phyloP scores from a whole-genome alignment of 2,329 filamentous ascomycete genomes.

The Paracoccidioides lutzii region DNA sequence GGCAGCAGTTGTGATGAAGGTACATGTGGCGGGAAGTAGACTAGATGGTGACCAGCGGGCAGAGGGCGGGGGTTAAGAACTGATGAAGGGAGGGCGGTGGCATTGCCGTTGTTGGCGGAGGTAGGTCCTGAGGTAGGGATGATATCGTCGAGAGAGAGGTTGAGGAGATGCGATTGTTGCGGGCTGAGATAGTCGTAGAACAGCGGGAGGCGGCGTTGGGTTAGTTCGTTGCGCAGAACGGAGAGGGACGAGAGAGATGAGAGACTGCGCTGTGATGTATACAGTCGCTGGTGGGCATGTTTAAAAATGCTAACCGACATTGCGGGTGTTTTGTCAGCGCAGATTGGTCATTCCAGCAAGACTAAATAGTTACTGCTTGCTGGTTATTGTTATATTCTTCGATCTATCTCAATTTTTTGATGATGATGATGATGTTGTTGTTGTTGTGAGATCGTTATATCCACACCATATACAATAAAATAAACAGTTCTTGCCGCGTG shows the following conservation, averaged over 20 bases:
- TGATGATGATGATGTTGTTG: neutral
- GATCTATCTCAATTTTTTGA: neutral
- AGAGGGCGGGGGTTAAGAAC: constrained; percentile 18
- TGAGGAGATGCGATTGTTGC: constrained; percentile 52
- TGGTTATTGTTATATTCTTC: neutral
- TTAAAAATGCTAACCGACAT: neutral
- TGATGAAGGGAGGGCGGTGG: constrained; percentile 21
- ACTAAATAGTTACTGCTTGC: neutral
- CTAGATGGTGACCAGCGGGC: constrained; percentile 57
- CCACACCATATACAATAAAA: too few relatives aligned
- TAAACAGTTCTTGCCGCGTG: too few relatives aligned
- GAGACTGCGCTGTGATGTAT: neutral
- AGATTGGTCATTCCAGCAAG: neutral
- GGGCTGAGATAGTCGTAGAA: constrained; percentile 47
- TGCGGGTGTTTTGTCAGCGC: neutral
- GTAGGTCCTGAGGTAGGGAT: constrained; percentile 25
- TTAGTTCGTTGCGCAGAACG: constrained; percentile 32
- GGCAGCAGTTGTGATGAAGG: constrained; percentile 50
- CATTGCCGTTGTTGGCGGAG: neutral
- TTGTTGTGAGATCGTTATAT: neutral
- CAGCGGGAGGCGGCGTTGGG: constrained; percentile 35
- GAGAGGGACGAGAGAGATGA: constrained; percentile 11
- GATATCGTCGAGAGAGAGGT: constrained; percentile 47
- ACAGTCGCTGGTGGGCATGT: neutral
- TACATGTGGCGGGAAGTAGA: constrained; percentile 70